A percentile compares a stretch with the other conserved stretches of the same genome.
These are phyloP conservation scores for Aspergillus indologenus DNA, from an alignment of 495 filamentous ascomycete species.

Conservation along the genomic window DNA sequence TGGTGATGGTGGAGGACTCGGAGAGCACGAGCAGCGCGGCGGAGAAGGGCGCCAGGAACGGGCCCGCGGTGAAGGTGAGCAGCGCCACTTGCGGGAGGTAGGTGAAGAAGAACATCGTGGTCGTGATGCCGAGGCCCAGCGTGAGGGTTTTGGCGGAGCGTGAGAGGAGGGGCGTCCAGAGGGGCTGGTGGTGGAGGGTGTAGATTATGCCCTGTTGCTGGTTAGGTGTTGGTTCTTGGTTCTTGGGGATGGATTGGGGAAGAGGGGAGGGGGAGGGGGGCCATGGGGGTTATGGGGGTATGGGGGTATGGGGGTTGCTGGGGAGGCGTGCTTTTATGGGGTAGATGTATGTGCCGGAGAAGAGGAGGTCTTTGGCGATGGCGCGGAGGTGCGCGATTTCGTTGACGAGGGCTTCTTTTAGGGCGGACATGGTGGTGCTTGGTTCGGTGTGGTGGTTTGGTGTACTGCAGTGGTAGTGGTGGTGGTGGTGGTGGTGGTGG, in stretches of 20 bases:
- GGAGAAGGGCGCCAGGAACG: conserved; percentile 63
- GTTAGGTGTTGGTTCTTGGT: background rate
- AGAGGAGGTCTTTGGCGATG: conserved; percentile 59
- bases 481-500: background rate
- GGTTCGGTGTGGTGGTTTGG: background rate
- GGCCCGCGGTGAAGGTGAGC: conserved; percentile 75
- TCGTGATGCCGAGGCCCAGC: conserved; percentile 69
- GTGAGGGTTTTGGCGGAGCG: conserved; percentile 64
- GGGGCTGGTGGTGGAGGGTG: conserved; percentile 49
- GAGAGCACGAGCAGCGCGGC: conserved; percentile 74
- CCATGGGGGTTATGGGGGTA: background rate
- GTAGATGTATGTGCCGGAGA: conserved; percentile 78
- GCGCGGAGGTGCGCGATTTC: conserved; percentile 40
- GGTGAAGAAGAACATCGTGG: conserved; percentile 80
- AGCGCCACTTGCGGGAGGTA: conserved; percentile 88
- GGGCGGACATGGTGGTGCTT: conserved; percentile 36
- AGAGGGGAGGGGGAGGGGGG: too few relatives aligned
- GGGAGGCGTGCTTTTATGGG: conserved; percentile 64
- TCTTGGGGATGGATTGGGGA: too few relatives aligned
- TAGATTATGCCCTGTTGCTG: conserved; percentile 67
- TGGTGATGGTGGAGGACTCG: conserved; percentile 78
- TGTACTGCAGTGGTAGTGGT: background rate
- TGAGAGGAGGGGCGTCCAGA: conserved; percentile 65
- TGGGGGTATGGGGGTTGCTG: too few relatives aligned
- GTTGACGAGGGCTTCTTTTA: conserved; percentile 40